Conservation (phyloP, 1,284 basidiomycete species). For the Laetiporus sulphureus region DNA sequence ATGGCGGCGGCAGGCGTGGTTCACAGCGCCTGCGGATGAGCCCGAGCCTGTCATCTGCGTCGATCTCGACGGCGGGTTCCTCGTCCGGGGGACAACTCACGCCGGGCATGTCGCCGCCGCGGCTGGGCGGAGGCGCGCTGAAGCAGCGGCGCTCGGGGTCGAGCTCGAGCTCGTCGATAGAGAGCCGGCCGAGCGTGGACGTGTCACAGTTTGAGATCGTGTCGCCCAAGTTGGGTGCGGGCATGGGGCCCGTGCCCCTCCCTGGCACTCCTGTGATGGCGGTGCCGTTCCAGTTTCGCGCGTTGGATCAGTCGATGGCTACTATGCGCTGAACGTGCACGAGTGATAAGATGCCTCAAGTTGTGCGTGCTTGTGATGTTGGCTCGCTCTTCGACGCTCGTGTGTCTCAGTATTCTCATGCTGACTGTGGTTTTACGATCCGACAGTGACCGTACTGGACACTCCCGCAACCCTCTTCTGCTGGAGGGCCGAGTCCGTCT, state of each 20-base stretch:
- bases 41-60: conserved; percentile 22
- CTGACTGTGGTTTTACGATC: too few species aligned
- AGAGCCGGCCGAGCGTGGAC: conserved; percentile 27
- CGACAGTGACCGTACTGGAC: too few species aligned
- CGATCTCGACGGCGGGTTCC: conserved; percentile 22
- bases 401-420: too few species aligned
- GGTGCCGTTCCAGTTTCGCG: conserved; percentile 35
- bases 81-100: conserved; percentile 22
- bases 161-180: conserved; percentile 28
- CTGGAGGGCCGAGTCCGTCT: too few species aligned
- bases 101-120: conserved; percentile 25
- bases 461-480: too few species aligned
- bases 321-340: conserved; percentile 1
- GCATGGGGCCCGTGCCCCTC: too few species aligned
- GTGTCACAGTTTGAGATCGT: conserved; percentile 31
- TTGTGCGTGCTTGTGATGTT: too few species aligned
- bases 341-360: too few species aligned
- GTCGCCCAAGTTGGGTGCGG: conserved; percentile 17
- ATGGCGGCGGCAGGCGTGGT: conserved; percentile 8
- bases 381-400: too few species aligned
- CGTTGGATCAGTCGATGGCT: conserved; percentile 27
- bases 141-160: conserved; percentile 17
- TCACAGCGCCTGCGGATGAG: conserved; percentile 22
- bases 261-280: conserved; percentile 19
- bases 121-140: too few species aligned